Base-by-base conservation (phyloP, 345 rosid genomes). In the Corymbia maculata region DNA sequence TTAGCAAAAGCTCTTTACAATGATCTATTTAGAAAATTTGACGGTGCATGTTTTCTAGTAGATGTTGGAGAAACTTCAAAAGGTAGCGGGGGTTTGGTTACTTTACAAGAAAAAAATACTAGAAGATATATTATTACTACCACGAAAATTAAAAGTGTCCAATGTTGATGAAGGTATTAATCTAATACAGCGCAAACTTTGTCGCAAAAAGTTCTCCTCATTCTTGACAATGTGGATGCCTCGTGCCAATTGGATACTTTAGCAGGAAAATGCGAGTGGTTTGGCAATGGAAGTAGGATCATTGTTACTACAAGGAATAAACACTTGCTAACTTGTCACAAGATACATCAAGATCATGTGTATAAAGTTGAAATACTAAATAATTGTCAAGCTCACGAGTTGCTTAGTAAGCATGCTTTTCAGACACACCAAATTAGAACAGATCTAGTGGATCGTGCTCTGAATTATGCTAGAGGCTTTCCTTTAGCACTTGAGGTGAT, bases 41-140 rank as follows among this genome's bases (percentile, higher is more conserved):
- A 30, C 19, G 79, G 79, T n/a, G 7, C 79, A 14, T n/a, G 42
- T 15, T 66, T 66, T 66, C 21, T 66, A 0, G 42, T 21, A 14
- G 7, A 66, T 30, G 42, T 30, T 66, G 1, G 79, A 66, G 42
- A 14, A 66, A n/a, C 17, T 7, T 66, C 75, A 7, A 13, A 12
- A 30, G 42, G 8, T 66, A 14, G 9, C 9, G 24, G 4, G 10
- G 75, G 9, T 13, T 15, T 66, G 1, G 79, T 2, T 14, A 14
- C 42, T 66, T 66, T 66, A 42, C 79, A 66, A 66, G 79, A 30
- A 66, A 15, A 7, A 0, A 66, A 13, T 66, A 0, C 79, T 66
- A 30, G 7, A 66, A 0, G 1, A n/a, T n/a, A 30, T n/a, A 13
- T n/a, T 66, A 14, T 14, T 13, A 7, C 75, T 0, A 2, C 10